phyloP scores from a whole-genome alignment of 2,329 filamentous ascomycete species.

The Colletotrichum acutatum region DNA sequence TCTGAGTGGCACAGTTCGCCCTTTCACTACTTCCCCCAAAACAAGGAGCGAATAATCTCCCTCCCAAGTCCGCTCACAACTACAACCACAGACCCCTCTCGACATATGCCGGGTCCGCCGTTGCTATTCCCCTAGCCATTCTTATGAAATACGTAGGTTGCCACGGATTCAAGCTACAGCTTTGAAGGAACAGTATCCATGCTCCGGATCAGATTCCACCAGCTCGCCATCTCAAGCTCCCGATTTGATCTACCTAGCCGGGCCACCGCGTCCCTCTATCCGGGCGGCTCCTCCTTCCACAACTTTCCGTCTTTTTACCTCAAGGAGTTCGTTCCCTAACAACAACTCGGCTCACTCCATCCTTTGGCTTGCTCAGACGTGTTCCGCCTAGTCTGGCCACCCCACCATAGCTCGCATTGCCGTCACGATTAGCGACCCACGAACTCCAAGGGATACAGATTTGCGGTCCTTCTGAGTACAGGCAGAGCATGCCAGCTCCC shows the following conservation, averaged over 20 bases:
- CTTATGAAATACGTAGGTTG: neutral
- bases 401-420: neutral
- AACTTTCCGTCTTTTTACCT: neutral
- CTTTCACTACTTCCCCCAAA: conserved; percentile 9
- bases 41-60: neutral
- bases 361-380: neutral
- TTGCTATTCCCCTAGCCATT: neutral
- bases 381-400: neutral
- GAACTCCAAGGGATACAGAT: conserved; percentile 15
- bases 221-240: neutral
- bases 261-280: neutral
- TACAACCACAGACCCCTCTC: conserved; percentile 1
- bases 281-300: neutral
- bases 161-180: neutral
- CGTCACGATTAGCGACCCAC: conserved; percentile 6
- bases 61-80: neutral
- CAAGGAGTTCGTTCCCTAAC: neutral
- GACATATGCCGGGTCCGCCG: neutral
- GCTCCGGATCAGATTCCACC: conserved; percentile 10
- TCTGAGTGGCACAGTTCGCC: conserved; percentile 4
- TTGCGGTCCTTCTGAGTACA: neutral
- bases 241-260: neutral
- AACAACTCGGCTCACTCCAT: neutral
- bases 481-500: conserved; percentile 19
- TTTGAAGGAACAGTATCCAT: conserved; percentile 12